These are phyloP conservation scores for Angomonas ambiguus DNA, from an alignment of 208 protist species.

Conservation along the genomic window DNA sequence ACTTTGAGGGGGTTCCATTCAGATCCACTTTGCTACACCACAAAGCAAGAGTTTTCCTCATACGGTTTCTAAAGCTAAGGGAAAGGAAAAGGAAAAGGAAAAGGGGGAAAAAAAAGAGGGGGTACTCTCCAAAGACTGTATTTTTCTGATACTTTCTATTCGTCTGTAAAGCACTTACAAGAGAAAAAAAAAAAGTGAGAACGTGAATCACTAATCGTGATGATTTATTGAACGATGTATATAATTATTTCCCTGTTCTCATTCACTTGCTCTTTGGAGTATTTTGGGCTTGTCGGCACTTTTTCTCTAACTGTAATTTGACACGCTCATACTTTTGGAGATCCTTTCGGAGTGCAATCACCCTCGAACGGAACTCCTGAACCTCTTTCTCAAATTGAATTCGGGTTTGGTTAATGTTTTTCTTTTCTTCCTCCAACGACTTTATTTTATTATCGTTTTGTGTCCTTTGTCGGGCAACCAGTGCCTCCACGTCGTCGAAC, in stretches of 20 bases:
- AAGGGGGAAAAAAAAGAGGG: neutral
- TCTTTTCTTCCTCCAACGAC: constrained; percentile 55
- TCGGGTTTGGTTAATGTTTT: constrained; percentile 44
- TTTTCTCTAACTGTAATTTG: constrained; percentile 39
- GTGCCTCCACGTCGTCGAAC: constrained; percentile 46
- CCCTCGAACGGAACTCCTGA: constrained; percentile 54
- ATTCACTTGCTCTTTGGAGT: constrained; percentile 9
- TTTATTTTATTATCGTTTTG: constrained; percentile 40
- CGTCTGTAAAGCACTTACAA: neutral
- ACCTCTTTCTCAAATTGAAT: constrained; percentile 68
- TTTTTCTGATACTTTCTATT: neutral
- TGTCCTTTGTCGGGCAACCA: constrained; percentile 40
- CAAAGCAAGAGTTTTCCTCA: neutral
- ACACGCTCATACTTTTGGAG: constrained; percentile 24
- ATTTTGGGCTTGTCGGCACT: constrained; percentile 68
- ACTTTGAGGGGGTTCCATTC: constrained; percentile 39
- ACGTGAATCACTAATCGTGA: neutral
- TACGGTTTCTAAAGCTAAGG: neutral
- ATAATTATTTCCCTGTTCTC: neutral
- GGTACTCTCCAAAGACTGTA: neutral
- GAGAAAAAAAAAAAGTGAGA: neutral
- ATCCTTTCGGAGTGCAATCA: constrained; percentile 50
- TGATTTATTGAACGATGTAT: neutral
- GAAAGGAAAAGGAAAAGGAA: constrained; percentile 10
- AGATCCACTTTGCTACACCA: constrained; percentile 34